phyloP scores from a whole-genome alignment of 2,329 filamentous ascomycete genomes.

The Ceratocystis eucalypticola region DNA sequence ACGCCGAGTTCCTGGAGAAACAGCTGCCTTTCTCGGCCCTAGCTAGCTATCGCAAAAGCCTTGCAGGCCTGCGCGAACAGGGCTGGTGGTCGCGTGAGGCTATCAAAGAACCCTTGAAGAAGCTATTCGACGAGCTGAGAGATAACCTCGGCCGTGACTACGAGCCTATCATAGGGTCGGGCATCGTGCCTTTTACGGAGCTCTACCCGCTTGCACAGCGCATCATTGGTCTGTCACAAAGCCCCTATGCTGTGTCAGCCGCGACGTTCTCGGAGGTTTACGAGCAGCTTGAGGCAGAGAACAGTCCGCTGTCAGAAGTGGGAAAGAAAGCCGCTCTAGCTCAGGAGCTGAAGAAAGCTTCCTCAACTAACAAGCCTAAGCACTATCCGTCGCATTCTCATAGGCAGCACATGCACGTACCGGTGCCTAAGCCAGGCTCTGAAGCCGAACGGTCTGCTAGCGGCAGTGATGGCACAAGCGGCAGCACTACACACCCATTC shows the following conservation, averaged over 20 bases:
- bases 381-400: slow-evolving; percentile 6
- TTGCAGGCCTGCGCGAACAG: slow-evolving; percentile 7
- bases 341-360: background rate
- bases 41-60: slow-evolving; percentile 5
- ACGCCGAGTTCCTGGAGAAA: slow-evolving; percentile 25
- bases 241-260: slow-evolving; percentile 14
- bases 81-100: slow-evolving; percentile 18
- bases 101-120: slow-evolving; percentile 18
- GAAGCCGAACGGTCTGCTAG: background rate
- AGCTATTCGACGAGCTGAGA: slow-evolving; percentile 15
- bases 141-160: slow-evolving; percentile 17
- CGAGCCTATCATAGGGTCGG: slow-evolving; percentile 23
- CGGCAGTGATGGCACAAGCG: background rate
- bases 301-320: slow-evolving; percentile 12
- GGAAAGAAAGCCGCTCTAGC: slow-evolving; percentile 15
- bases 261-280: slow-evolving; percentile 12
- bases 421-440: slow-evolving; percentile 7
- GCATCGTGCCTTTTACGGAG: slow-evolving; percentile 22
- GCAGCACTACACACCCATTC: background rate
- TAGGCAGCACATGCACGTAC: slow-evolving; percentile 14
- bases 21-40: slow-evolving; percentile 19
- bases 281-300: slow-evolving; percentile 7
- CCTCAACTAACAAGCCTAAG: background rate
- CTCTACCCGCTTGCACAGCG: slow-evolving; percentile 16
- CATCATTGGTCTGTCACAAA: slow-evolving; percentile 11